Conservation (phyloP, 225 moss, liverwort and hornwort species). For the Polytrichum commune region DNA sequence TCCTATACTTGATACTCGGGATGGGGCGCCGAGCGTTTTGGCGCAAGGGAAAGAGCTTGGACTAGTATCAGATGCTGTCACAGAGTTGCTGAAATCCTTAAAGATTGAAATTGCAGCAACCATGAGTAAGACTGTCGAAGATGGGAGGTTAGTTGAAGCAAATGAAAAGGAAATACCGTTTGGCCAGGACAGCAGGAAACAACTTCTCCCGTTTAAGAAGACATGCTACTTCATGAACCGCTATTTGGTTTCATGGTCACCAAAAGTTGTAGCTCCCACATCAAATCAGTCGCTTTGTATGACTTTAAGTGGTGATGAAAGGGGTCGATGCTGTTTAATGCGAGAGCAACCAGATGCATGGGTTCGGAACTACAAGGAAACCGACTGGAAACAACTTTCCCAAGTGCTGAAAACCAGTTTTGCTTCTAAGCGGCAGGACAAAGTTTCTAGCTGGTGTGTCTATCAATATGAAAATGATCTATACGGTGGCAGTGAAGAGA, state of each 20-base stretch:
- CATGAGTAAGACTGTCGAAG: constrained; percentile 46
- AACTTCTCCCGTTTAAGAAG: constrained; percentile 49
- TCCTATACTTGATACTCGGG: constrained; percentile 35
- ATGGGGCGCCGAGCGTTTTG: constrained; percentile 34
- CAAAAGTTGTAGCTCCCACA: constrained; percentile 18
- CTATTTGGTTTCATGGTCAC: constrained; percentile 56
- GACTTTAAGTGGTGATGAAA: constrained; percentile 39
- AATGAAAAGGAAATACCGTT: constrained; percentile 5
- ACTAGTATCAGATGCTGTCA: constrained; percentile 51
- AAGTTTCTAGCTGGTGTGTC: constrained; percentile 40
- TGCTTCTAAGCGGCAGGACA: constrained; percentile 26
- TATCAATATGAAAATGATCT: constrained; percentile 40
- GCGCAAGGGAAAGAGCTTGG: constrained; percentile 62
- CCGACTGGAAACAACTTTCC: constrained; percentile 54
- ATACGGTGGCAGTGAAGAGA: constrained; percentile 35
- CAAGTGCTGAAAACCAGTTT: constrained; percentile 26
- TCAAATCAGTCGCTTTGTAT: constrained; percentile 18
- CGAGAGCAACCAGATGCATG: constrained; percentile 41
- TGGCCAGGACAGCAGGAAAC: constrained; percentile 23
- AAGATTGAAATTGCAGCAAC: constrained; percentile 46
- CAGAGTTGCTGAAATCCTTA: constrained; percentile 42
- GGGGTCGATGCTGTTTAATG: constrained; percentile 56
- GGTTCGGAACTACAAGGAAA: constrained; percentile 71
- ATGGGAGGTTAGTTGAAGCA: constrained; percentile 14
- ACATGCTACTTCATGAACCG: constrained; percentile 68